Evolutionary conservation across 768 basidiomycete species (phyloP), one percentile per base, ranked within the genome.

Genomic region (Suillus fuscotomentosus): DNA sequence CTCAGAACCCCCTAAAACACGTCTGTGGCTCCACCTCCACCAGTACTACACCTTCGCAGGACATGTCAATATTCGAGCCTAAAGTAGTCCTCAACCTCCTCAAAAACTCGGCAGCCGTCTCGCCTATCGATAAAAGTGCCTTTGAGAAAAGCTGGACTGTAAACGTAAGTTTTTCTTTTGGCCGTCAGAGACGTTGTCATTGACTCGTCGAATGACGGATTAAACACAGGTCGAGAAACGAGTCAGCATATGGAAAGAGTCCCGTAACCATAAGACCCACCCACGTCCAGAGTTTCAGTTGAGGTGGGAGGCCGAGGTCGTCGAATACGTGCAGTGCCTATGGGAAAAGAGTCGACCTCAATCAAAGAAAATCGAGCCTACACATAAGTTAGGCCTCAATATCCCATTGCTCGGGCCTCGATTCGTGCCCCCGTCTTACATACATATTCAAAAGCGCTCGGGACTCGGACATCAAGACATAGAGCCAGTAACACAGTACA

Each of bases 341-440:
- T 39, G 64, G 41, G 53, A 61, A 22, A 27, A 38, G 7, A 67
- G 64, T 11, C 56, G 48, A 38, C 53, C 56, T 7, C 45, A 55
- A n/a, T 43, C 43, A 20, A 63, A 64, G 17, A 69, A 65, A 53
- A 43, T 41, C 14, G 41, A 27, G 27, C 22, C 60, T 50, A 27
- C 56, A 20, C 13, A 15, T 15, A 41, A 60, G 34, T 65, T 65
- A 45, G 22, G n/a, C 5, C n/a, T 34, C 14, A 39, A 55, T 8
- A 62, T 70, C 20, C 71, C 69, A 13, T 38, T 72, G 39, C 61
- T 69, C 11, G 70, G 73, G 4, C 73, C 71, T 13, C 65, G 43
- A 9, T 74, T 72, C 42, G n/a, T 70, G 5, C 69, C 73, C 7
- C 71, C 70, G 9, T 60, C 60, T 2, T 68, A 68, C 60, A 17